A percentile compares a stretch with the other conserved stretches of the same genome.
Conservation (phyloP, 805 yeast species). For the Lipomyces orientalis region DNA sequence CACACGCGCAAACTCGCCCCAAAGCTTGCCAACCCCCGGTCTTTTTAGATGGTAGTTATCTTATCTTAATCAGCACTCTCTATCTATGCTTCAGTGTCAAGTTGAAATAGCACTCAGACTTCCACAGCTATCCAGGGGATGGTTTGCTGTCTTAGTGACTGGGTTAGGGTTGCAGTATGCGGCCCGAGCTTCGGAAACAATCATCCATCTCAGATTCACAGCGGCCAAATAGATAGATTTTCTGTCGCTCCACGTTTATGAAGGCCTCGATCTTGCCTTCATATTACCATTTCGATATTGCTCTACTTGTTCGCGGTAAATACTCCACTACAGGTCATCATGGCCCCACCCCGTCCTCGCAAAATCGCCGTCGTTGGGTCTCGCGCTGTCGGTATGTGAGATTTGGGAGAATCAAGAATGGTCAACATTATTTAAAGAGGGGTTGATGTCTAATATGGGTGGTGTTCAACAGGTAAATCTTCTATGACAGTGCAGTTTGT, state of each 20-base stretch:
- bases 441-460: neutral
- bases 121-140: too few species aligned
- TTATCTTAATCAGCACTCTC: too few species aligned
- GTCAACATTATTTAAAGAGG: neutral
- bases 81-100: too few species aligned
- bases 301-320: neutral
- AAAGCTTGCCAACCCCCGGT: too few species aligned
- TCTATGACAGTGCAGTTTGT: slow-evolving; percentile 83
- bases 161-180: too few species aligned
- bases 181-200: too few species aligned
- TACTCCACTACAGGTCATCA: slow-evolving; percentile 1
- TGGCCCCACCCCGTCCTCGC: slow-evolving; percentile 55
- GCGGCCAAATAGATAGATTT: neutral
- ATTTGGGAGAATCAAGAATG: neutral
- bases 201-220: too few species aligned
- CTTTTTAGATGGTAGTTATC: too few species aligned
- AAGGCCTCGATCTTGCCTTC: neutral
- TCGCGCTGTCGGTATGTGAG: slow-evolving; percentile 71
- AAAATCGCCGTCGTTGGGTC: slow-evolving; percentile 88
- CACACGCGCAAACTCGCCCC: too few species aligned
- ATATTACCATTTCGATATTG: neutral
- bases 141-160: too few species aligned
- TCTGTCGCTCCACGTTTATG: neutral
- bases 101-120: too few species aligned
- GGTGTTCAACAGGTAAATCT: slow-evolving; percentile 62